Percentiles rank a stretch among this genome's conserved stretches.
These are phyloP conservation scores for Botrytis galanthina DNA, from an alignment of 2,329 filamentous ascomycete genomes.

Conservation along the genomic window DNA sequence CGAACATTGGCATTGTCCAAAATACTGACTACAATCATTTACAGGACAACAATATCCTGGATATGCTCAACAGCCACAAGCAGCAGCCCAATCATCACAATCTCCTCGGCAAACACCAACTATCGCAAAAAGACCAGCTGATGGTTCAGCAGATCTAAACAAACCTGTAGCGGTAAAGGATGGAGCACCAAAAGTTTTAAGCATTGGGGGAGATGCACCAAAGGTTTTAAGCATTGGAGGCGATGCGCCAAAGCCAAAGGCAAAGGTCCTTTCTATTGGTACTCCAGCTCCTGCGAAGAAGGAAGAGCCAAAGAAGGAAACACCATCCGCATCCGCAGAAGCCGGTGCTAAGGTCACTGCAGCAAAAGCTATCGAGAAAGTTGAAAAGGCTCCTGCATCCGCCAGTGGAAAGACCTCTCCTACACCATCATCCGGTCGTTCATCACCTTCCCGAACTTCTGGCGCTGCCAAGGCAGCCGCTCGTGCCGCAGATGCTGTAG, in stretches of 20 bases:
- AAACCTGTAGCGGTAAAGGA: slow-evolving; percentile 55
- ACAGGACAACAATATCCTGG: slow-evolving; percentile 51
- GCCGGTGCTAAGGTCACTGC: slow-evolving; percentile 83
- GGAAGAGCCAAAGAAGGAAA: slow-evolving; percentile 51
- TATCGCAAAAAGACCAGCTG: slow-evolving; percentile 62
- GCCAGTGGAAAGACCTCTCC: slow-evolving; percentile 74
- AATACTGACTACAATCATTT: slow-evolving; percentile 6
- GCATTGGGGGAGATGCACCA: slow-evolving; percentile 57
- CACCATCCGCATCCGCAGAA: slow-evolving; percentile 44
- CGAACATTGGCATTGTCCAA: neutral
- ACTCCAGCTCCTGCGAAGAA: slow-evolving; percentile 46
- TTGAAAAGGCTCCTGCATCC: slow-evolving; percentile 63
- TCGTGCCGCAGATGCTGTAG: slow-evolving; percentile 78
- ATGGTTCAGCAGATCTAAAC: slow-evolving; percentile 46
- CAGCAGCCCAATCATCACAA: slow-evolving; percentile 40
- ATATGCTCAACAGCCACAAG: slow-evolving; percentile 52
- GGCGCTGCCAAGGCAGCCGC: slow-evolving; percentile 51
- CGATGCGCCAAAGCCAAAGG: slow-evolving; percentile 54
- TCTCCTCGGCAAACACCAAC: slow-evolving; percentile 52
- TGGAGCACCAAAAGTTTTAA: slow-evolving; percentile 62
- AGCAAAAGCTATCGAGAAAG: slow-evolving; percentile 90
- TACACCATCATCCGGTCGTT: slow-evolving; percentile 77
- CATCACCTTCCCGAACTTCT: slow-evolving; percentile 66
- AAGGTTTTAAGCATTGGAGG: slow-evolving; percentile 65
- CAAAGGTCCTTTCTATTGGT: slow-evolving; percentile 76